A percentile compares a stretch with the other conserved stretches of the same genome.
These are phyloP conservation scores for Metschnikowia vanudenii DNA, from an alignment of 805 yeast genomes.

Conservation along the genomic window DNA sequence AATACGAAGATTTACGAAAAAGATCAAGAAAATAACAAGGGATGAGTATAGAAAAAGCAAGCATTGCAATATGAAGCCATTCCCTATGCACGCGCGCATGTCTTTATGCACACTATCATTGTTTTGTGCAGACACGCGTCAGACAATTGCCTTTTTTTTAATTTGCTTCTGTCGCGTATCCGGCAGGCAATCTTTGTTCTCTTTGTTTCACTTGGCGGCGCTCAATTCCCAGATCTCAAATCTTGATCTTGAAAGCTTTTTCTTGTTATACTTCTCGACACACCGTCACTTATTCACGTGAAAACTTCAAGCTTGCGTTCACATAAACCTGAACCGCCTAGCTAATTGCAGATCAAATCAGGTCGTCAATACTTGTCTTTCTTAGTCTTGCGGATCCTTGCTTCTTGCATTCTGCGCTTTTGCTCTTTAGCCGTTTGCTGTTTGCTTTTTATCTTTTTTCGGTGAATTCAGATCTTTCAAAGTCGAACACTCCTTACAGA, in stretches of 20 bases:
- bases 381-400: neutral
- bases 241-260: neutral
- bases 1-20: no score
- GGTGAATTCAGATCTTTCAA: neutral
- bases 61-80: slow-evolving; percentile 2
- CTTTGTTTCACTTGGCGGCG: neutral
- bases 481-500: neutral
- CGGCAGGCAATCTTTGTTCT: slow-evolving; percentile 1
- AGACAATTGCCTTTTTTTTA: neutral
- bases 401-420: neutral
- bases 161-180: slow-evolving; percentile 7
- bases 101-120: neutral
- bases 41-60: neutral
- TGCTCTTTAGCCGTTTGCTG: neutral
- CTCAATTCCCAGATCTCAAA: slow-evolving; percentile 4
- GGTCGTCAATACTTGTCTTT: neutral
- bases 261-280: neutral
- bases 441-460: neutral
- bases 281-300: neutral
- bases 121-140: neutral
- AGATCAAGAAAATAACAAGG: no score
- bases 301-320: neutral
- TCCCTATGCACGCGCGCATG: neutral
- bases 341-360: neutral
- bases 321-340: neutral